phyloP scores from a whole-genome alignment of 208 protist genomes.

The Strigomonas galati region DNA sequence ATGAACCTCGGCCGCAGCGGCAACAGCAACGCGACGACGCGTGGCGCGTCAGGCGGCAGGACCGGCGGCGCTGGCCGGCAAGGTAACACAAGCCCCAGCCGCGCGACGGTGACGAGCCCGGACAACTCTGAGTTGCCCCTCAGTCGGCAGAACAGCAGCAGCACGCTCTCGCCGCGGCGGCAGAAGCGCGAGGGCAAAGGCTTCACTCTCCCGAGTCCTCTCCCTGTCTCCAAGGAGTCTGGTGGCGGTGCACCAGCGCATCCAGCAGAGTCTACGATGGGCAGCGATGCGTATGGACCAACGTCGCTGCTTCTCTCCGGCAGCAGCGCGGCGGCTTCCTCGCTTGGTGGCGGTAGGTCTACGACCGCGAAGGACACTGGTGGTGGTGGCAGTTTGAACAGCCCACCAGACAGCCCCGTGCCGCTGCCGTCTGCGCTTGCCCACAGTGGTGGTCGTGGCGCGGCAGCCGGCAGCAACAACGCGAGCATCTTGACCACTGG shows the following conservation, averaged over 20 bases:
- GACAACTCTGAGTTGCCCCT: neutral
- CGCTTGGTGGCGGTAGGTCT: no score
- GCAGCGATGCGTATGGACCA: neutral
- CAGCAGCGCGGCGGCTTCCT: neutral
- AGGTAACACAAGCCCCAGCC: neutral
- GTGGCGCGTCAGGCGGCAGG: neutral
- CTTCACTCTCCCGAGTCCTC: neutral
- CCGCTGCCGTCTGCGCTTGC: no score
- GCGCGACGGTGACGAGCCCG: neutral
- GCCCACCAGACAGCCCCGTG: no score
- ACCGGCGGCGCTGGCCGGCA: neutral
- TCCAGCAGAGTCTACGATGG: no score
- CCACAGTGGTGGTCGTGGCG: no score
- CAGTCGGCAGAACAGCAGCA: neutral
- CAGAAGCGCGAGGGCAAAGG: slow-evolving; percentile 8
- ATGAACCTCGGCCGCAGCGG: neutral
- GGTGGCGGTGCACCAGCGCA: neutral
- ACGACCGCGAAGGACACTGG: no score
- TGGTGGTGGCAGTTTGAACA: no score
- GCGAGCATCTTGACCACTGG: no score
- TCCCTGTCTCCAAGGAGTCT: neutral
- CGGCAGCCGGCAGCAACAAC: no score
- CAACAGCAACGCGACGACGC: neutral
- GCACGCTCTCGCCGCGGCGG: neutral
- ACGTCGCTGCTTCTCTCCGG: neutral